Conservation (phyloP, 768 basidiomycete genomes). For the Agaricus bisporus region DNA sequence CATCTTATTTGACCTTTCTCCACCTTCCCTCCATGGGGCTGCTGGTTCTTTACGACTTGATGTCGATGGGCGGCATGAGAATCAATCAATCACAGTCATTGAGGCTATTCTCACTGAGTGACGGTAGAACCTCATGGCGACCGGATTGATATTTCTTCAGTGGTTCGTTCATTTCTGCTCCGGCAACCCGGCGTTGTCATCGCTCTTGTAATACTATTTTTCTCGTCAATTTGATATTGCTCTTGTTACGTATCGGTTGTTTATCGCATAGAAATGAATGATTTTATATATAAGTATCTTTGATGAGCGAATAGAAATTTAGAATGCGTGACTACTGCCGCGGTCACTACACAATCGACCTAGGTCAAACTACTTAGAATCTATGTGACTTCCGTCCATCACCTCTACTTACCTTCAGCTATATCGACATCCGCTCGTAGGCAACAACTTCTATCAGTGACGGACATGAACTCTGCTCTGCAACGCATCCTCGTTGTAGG, state of each 20-base stretch:
- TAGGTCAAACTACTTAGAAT: not conserved
- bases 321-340: not conserved
- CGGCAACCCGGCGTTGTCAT: not conserved
- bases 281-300: not conserved
- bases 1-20: slow-evolving; percentile 37
- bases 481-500: slow-evolving; percentile 87
- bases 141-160: slow-evolving; percentile 4
- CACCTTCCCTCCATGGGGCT: slow-evolving; percentile 7
- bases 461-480: slow-evolving; percentile 27
- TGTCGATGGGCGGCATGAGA: slow-evolving; percentile 9
- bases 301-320: not conserved
- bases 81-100: not conserved
- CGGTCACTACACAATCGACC: not conserved
- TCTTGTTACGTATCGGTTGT: not conserved
- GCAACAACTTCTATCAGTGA: not conserved
- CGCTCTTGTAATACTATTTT: no score
- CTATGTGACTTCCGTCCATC: slow-evolving; percentile 2
- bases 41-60: slow-evolving; percentile 7
- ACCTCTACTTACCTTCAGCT: not conserved
- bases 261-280: not conserved
- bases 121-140: slow-evolving; percentile 4
- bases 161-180: not conserved
- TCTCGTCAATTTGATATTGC: not conserved
- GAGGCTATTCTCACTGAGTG: slow-evolving; percentile 6
- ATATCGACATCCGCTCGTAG: not conserved